Conservation (phyloP, 2,329 filamentous ascomycete species). For the Leptographium lundbergii region DNA sequence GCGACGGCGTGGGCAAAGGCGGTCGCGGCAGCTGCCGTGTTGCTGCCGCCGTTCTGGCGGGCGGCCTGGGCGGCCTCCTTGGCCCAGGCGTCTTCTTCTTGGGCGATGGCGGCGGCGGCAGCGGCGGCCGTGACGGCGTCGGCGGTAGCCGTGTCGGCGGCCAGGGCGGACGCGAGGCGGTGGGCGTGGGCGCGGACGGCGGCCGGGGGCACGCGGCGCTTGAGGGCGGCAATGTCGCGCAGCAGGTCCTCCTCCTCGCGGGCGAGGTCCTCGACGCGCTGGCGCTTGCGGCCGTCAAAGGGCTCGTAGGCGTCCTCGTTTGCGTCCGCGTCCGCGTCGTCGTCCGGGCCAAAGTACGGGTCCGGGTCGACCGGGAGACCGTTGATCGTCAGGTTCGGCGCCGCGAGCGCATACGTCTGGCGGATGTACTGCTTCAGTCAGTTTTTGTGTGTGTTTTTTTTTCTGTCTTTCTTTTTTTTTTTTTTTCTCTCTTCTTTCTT, state of each 20-base stretch:
- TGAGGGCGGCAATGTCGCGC: constrained; percentile 49
- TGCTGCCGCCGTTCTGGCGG: background rate
- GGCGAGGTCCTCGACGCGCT: constrained; percentile 46
- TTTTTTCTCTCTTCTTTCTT: background rate
- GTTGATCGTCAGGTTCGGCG: constrained; percentile 50
- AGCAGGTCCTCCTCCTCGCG: constrained; percentile 51
- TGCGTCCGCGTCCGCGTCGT: background rate
- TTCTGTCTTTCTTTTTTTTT: background rate
- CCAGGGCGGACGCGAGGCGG: constrained; percentile 24
- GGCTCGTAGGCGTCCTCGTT: constrained; percentile 39
- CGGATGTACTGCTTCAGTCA: constrained; percentile 40
- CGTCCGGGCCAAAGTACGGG: constrained; percentile 20
- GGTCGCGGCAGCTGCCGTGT: constrained; percentile 13
- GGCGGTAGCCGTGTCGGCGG: constrained; percentile 31
- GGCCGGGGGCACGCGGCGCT: constrained; percentile 35
- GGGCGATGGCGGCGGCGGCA: background rate
- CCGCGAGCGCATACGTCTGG: constrained; percentile 44
- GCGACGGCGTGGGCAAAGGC: constrained; percentile 31
- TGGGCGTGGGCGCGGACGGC: constrained; percentile 29
- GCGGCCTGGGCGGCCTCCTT: constrained; percentile 29
- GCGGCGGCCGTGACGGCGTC: constrained; percentile 14
- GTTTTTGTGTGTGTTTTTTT: background rate
- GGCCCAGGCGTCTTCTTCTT: constrained; percentile 27
- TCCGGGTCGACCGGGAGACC: constrained; percentile 36
- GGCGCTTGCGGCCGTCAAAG: constrained; percentile 46